Evolutionary conservation across 2,329 filamentous ascomycete species (phyloP), one percentile per base, ranked within the genome.

Genomic region (Xylariaceae sp.): DNA sequence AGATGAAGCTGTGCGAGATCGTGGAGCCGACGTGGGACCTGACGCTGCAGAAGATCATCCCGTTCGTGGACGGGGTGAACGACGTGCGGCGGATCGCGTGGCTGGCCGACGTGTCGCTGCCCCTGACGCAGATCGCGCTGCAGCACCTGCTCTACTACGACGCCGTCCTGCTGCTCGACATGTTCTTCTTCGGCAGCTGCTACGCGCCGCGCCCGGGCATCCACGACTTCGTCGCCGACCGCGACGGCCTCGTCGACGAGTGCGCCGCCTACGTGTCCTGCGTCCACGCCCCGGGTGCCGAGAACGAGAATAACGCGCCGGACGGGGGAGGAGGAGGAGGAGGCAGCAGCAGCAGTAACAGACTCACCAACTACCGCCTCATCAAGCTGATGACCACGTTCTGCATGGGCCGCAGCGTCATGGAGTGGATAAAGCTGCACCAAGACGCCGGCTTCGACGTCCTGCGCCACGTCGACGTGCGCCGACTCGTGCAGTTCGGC

Each of bases 71-170:
- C 72, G 95, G 95, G 54, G 88, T 97, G 58, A 91, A 91, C 68
- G 91, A 93, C 70, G 88, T 98, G 52, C 87, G 91, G 26, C 89
- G 90, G 64, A 96, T 99, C 66, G 89, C 95, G 14, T 85, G 89
- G 63, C 81, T 89, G 20, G 91, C 93, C 44, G 90, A 96, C 67
- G 91, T 95, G 9, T 92, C 96, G 57, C 83, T 96, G 47, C 89
- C 89, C 48, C 85, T 99, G 20, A 91, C 93, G 53, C 90, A 91
- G 68, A 88, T 91, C 50, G 93, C 92, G 7, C 83, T 98, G 54
- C 88, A 90, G 60, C 93, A 98, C 71, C 82, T 99, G 9, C 81
- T 98, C 21, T 96, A 96, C 78, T 97, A 98, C 74, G 91, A 93
- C 69, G 93, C 91, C 67, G 84, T 96, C 37, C 81, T 96, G 21